Base-by-base conservation (phyloP, 2,329 filamentous ascomycete genomes). In the Colletotrichum chrysophilum region DNA sequence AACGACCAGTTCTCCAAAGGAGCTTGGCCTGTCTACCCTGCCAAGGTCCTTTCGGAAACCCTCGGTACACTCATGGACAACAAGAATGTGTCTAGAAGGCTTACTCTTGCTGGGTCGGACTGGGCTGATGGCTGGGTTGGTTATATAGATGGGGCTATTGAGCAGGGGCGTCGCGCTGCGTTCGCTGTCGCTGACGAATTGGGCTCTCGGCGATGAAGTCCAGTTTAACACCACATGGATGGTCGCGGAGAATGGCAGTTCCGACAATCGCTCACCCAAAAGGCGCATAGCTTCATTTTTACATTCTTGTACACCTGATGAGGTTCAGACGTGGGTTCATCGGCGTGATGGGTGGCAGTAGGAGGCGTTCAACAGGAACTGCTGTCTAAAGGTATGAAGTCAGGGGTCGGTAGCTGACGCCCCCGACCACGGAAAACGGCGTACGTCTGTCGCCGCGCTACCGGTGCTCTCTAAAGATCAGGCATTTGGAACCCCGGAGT, bases 311-410 rank as follows among this genome's bases (percentile, higher is more conserved):
- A 12, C 3, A 10, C 9, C 18, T n/a, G 9, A 7, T 48, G 9
- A n/a, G 38, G 2, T 48, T 0, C 18, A 48, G 18, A n/a, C 9
- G 18, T n/a, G 0, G 9, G 5, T n/a, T 12, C 38, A n/a, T n/a
- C 2, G 1, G 38, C 38, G 9, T 48, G 18, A 5, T 18, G 0
- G 38, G 38, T 7, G 1, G 18, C 3, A 48, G 2, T 48, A 12
- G 5, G 18, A 48, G 18, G 38, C 38, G 9, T 48, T 48, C 9
- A 48, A n/a, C 9, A n/a, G 38, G 38, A n/a, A 12, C 9, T 48
- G 18, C 9, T n/a, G 9, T n/a, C 4, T 5, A 1, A 6, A n/a
- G 0, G 18, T 6, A 12, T 48, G 38, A n/a, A 48, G 38, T n/a
- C 38, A 18, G 38, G 5, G 0, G 38, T 48, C 38, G 38, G 38